Evolutionary conservation across 768 basidiomycete species (phyloP).

Genomic region (Mycena belliarum): DNA sequence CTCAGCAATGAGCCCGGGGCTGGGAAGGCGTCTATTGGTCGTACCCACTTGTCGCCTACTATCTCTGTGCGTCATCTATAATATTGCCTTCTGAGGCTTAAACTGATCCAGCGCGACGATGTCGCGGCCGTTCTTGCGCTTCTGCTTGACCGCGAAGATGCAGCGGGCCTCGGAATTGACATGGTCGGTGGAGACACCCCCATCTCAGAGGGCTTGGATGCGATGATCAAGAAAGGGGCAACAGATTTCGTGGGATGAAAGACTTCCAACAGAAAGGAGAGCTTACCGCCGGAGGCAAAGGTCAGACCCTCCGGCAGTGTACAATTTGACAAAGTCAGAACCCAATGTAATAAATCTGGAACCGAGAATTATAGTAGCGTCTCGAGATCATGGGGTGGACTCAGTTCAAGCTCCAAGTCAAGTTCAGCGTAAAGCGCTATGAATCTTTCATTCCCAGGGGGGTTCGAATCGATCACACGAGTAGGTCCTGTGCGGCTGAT

Average conservation of each 20-base stretch:
- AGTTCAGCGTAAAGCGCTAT: no score
- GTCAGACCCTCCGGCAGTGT: not conserved
- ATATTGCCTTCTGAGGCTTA: not conserved
- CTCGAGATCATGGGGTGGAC: no score
- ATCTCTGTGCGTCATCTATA: constrained; percentile 45
- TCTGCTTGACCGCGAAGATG: constrained; percentile 51
- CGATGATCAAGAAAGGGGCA: constrained; percentile 50
- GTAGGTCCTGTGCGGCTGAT: no score
- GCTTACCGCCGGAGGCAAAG: no score
- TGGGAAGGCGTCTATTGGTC: constrained; percentile 53
- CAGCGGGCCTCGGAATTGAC: constrained; percentile 59
- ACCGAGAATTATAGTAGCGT: no score
- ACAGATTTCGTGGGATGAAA: constrained; percentile 35
- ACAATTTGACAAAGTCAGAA: no score
- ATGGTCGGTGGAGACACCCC: constrained; percentile 53
- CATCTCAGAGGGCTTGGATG: constrained; percentile 48
- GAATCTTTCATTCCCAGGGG: no score
- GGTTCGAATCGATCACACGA: no score
- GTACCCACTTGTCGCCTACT: constrained; percentile 46
- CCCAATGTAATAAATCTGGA: no score
- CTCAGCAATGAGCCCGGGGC: constrained; percentile 52
- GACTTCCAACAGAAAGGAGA: no score
- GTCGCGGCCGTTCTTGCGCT: constrained; percentile 53
- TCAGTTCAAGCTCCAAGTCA: no score
- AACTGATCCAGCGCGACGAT: constrained; percentile 49